phyloP scores from a whole-genome alignment of 345 rosid species.

The Durio zibethinus region DNA sequence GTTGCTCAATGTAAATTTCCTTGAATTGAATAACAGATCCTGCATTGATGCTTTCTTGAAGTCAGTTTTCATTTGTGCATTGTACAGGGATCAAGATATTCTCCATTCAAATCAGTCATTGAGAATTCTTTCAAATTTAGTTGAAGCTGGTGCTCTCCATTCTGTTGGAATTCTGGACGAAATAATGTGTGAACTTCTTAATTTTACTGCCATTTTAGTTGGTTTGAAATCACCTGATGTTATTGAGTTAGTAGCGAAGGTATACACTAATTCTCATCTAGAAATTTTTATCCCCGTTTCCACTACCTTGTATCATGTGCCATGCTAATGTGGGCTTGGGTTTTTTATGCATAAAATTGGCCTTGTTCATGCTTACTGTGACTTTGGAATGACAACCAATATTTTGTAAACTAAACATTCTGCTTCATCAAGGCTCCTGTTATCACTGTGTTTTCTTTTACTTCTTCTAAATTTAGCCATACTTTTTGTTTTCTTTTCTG shows the following conservation, averaged over 20 bases:
- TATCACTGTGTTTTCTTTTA: background rate
- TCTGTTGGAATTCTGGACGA: slow-evolving; percentile 57
- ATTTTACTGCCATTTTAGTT: slow-evolving; percentile 50
- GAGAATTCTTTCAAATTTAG: slow-evolving; percentile 78
- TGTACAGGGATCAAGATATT: slow-evolving; percentile 68
- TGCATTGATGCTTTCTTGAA: background rate
- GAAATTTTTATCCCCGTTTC: background rate
- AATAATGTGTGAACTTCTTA: slow-evolving; percentile 62
- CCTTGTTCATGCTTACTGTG: background rate
- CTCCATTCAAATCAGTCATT: slow-evolving; percentile 67
- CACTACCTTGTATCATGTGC: background rate
- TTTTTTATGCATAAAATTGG: background rate
- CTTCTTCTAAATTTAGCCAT: background rate
- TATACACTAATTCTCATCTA: slow-evolving; percentile 20
- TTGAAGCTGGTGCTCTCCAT: slow-evolving; percentile 64
- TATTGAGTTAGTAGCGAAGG: slow-evolving; percentile 73
- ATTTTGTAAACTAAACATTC: background rate
- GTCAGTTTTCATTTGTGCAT: slow-evolving; percentile 4
- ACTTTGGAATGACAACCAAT: background rate
- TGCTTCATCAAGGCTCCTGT: background rate
- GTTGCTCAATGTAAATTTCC: background rate
- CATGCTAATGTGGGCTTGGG: background rate
- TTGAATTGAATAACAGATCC: background rate
- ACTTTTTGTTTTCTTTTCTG: background rate
- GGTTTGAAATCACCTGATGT: slow-evolving; percentile 55